Evolutionary conservation across 257 asterid genomes (phyloP), one percentile per base, ranked within the genome.

Genomic region (Petunia axillaris): DNA sequence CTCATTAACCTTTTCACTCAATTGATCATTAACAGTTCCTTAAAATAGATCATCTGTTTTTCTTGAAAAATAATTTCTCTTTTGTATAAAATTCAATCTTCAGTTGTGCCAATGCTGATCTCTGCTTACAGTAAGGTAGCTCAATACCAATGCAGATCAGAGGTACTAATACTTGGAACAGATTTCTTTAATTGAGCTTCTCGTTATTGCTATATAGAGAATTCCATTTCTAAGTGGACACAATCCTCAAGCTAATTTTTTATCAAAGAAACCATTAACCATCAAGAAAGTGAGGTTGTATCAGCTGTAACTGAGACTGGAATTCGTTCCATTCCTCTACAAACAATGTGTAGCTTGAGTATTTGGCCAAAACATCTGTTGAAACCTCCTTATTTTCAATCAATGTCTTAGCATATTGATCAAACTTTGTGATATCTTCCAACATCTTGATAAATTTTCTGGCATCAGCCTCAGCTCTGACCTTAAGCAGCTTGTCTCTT

Each of bases 331-430:
- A 91, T 66, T 90, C 94, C 80, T 91, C 89, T 9, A 54, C 84
- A 82, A 91, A 94, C 90, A 86, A 54, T 81, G 43, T 91, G 88
- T 90, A 94, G 88, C 97, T 94, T 1, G 98, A 94, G 80, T 94
- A 88, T 74, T 84, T 86, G 0, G 94, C 94, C 70, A 94, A 68
- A 40, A 94, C 98, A 85, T 94, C 98, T 13, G 44, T 46, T 6
- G 98, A 94, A 43, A 94, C 94, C 86, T 91, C 98, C 85, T 90
- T 94, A 80, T 87, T 89, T 54, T 87, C 89, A 25, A 94, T 84
- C 96, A 93, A 78, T 54, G 77, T 82, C 16, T 76, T 76, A 1
- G 98, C 94, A 80, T 94, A 93, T 54, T 86, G 84, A 48, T 94
- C 93, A 70, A 93, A 94, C 82, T 76, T 81, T 53, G 81, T 88